Percentiles rank a stretch among this genome's conserved stretches.
phyloP scores from a whole-genome alignment of 2,329 filamentous ascomycete genomes.

The Sporothrix phasma region DNA sequence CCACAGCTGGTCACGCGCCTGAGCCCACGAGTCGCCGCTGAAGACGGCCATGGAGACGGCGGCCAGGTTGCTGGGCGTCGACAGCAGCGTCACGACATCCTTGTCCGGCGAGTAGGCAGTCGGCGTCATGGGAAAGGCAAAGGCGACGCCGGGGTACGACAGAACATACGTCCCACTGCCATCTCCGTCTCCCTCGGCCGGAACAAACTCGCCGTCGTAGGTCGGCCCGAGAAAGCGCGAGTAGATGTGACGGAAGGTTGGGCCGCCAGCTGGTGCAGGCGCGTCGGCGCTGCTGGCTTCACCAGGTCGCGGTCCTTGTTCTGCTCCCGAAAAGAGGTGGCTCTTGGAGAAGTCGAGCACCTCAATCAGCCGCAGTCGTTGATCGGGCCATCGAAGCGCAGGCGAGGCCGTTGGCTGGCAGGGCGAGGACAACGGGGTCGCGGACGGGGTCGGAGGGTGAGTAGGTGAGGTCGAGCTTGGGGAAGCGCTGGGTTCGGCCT shows the following conservation, averaged over 20 bases:
- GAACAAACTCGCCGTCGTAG: constrained; percentile 85
- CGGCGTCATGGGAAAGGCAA: constrained; percentile 71
- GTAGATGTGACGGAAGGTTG: constrained; percentile 82
- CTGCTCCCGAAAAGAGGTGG: constrained; percentile 63
- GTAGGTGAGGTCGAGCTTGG: constrained; percentile 73
- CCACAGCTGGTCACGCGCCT: constrained; percentile 68
- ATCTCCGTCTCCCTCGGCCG: constrained; percentile 28
- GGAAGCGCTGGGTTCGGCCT: constrained; percentile 78
- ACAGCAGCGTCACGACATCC: constrained; percentile 80
- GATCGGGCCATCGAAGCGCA: constrained; percentile 91
- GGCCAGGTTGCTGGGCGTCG: constrained; percentile 63
- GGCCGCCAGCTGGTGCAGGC: constrained; percentile 37
- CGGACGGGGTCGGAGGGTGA: constrained; percentile 64
- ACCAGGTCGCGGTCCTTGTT: constrained; percentile 61
- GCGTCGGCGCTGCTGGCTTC: constrained; percentile 37
- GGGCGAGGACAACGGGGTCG: constrained; percentile 62
- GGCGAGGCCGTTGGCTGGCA: constrained; percentile 80
- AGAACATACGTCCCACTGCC: constrained; percentile 71
- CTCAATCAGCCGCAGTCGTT: constrained; percentile 83
- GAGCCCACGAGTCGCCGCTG: constrained; percentile 80
- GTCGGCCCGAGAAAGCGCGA: constrained; percentile 88
- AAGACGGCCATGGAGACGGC: constrained; percentile 88
- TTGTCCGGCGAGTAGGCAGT: constrained; percentile 64
- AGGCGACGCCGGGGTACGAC: constrained; percentile 89
- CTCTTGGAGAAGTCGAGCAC: constrained; percentile 82